Conservation (phyloP, 2,329 filamentous ascomycete genomes). For the Aureobasidium sp. region DNA sequence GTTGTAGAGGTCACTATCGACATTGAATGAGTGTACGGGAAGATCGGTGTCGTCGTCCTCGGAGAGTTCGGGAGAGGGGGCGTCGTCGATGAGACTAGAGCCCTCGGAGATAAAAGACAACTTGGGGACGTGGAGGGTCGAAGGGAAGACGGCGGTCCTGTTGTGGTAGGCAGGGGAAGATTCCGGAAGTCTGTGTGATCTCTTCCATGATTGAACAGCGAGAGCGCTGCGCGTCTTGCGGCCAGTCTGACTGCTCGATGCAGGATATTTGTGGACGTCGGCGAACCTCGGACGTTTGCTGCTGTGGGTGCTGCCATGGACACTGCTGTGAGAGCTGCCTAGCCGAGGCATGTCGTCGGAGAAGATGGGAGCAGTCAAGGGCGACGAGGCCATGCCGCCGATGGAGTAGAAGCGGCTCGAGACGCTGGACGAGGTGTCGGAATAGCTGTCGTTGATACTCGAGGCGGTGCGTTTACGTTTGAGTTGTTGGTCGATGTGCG, state of each 20-base stretch:
- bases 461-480: slow-evolving; percentile 59
- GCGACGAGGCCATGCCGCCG: slow-evolving; percentile 69
- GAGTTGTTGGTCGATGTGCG: slow-evolving; percentile 70
- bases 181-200: slow-evolving; percentile 64
- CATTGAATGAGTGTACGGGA: slow-evolving; percentile 64
- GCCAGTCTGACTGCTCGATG: slow-evolving; percentile 24
- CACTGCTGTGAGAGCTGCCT: slow-evolving; percentile 28
- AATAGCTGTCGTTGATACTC: slow-evolving; percentile 65
- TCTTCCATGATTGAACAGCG: slow-evolving; percentile 60
- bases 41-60: slow-evolving; percentile 81
- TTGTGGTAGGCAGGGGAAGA: slow-evolving; percentile 78
- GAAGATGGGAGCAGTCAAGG: slow-evolving; percentile 72
- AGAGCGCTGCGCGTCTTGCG: slow-evolving; percentile 22
- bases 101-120: slow-evolving; percentile 71
- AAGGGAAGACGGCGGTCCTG: slow-evolving; percentile 66
- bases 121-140: slow-evolving; percentile 51
- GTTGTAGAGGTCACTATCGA: slow-evolving; percentile 40
- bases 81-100: slow-evolving; percentile 57
- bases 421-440: slow-evolving; percentile 76
- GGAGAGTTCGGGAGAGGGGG: slow-evolving; percentile 48
- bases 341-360: slow-evolving; percentile 71
- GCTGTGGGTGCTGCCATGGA: slow-evolving; percentile 39
- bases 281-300: slow-evolving; percentile 21
- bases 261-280: slow-evolving; percentile 15
- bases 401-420: slow-evolving; percentile 67